phyloP scores from a whole-genome alignment of 495 filamentous ascomycete genomes.

The Lasiosphaeria hispida region DNA sequence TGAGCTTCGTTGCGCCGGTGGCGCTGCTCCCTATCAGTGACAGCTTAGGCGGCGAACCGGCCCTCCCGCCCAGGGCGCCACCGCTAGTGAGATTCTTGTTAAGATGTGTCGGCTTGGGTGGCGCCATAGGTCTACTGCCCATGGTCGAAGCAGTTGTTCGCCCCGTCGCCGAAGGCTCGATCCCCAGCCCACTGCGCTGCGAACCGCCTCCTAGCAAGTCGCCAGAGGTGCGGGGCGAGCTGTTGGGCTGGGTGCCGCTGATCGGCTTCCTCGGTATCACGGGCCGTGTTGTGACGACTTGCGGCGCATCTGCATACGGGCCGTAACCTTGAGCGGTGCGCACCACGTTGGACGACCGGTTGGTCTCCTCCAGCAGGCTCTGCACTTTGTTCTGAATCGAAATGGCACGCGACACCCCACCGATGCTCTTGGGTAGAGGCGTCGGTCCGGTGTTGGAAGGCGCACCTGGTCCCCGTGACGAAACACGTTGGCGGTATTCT shows the following conservation, averaged over 20 bases:
- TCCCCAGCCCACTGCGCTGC: not conserved
- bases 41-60: slow-evolving; percentile 39
- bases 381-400: slow-evolving; percentile 91
- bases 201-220: too few relatives aligned
- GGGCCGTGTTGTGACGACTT: slow-evolving; percentile 15
- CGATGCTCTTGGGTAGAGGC: slow-evolving; percentile 47
- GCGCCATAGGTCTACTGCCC: slow-evolving; percentile 35
- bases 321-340: slow-evolving; percentile 90
- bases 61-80: slow-evolving; percentile 7
- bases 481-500: slow-evolving; percentile 78
- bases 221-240: not conserved
- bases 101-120: slow-evolving; percentile 54
- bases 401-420: slow-evolving; percentile 63
- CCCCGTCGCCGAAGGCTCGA: slow-evolving; percentile 9
- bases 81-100: slow-evolving; percentile 44
- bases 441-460: slow-evolving; percentile 12
- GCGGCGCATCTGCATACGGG: slow-evolving; percentile 61
- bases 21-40: not conserved
- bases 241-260: not conserved
- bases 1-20: slow-evolving; percentile 14
- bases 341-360: slow-evolving; percentile 53
- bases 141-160: not conserved
- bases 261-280: slow-evolving; percentile 36
- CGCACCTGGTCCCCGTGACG: slow-evolving; percentile 54
- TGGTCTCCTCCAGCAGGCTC: slow-evolving; percentile 76